These are phyloP conservation scores for Auxenochlorella pyrenoidosa DNA, from an alignment of 139 green algal genomes.

Conservation along the genomic window DNA sequence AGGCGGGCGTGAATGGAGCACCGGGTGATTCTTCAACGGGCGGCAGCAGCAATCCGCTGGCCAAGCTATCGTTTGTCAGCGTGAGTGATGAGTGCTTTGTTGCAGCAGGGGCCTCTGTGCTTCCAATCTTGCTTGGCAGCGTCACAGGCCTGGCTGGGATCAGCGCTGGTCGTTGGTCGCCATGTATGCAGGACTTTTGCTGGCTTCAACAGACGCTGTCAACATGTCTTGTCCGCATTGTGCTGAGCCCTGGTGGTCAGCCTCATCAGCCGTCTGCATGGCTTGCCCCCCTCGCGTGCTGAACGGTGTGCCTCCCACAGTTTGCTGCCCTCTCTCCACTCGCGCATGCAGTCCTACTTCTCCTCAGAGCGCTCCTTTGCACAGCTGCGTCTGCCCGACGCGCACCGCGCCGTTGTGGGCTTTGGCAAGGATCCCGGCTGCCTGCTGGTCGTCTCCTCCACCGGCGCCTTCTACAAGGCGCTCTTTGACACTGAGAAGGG, in stretches of 20 bases:
- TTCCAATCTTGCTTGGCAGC: too few relatives aligned
- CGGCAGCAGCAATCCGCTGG: conserved; percentile 42
- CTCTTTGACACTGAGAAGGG: conserved; percentile 78
- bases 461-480: conserved; percentile 63
- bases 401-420: conserved; percentile 58
- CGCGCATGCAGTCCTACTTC: conserved; percentile 68
- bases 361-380: conserved; percentile 89
- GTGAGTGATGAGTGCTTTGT: conserved; percentile 28
- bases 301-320: neutral
- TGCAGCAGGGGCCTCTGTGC: neutral
- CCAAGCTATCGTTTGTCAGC: conserved; percentile 58
- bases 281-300: too few relatives aligned
- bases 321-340: neutral
- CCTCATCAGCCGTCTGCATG: too few relatives aligned
- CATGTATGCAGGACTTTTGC: neutral
- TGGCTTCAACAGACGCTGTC: too few relatives aligned
- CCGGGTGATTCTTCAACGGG: neutral
- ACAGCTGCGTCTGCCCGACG: conserved; percentile 76
- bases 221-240: too few relatives aligned
- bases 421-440: conserved; percentile 70
- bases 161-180: neutral
- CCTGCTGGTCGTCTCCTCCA: conserved; percentile 69
- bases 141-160: neutral
- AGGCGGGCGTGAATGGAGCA: neutral
- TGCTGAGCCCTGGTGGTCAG: too few relatives aligned